Evolutionary conservation across 495 filamentous ascomycete genomes (phyloP).

Genomic region (Podospora sp.): DNA sequence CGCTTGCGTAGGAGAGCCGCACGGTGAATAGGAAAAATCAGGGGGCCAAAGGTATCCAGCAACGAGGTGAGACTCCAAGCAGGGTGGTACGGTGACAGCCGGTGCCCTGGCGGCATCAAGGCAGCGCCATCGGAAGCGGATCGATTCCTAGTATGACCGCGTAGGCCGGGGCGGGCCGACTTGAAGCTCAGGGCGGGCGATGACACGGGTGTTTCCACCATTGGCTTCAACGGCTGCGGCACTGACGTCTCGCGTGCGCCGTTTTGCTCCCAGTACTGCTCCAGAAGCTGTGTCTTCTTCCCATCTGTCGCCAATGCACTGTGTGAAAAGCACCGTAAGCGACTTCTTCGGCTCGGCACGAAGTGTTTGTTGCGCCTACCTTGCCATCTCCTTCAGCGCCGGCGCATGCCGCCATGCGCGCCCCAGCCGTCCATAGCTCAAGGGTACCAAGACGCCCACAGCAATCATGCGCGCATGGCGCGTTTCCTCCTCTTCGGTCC

Average conservation of each 20-base stretch:
- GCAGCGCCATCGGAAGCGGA: slow-evolving; percentile 63
- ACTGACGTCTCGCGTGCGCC: slow-evolving; percentile 53
- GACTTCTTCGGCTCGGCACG: not conserved
- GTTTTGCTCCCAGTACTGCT: slow-evolving; percentile 78
- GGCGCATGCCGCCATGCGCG: slow-evolving; percentile 87
- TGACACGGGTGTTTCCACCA: slow-evolving; percentile 58
- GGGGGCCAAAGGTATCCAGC: slow-evolving; percentile 80
- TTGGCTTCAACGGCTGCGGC: slow-evolving; percentile 49
- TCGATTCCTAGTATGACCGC: slow-evolving; percentile 54
- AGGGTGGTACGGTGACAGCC: slow-evolving; percentile 78
- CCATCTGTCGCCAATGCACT: slow-evolving; percentile 58
- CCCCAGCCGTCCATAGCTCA: slow-evolving; percentile 84
- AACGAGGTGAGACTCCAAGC: slow-evolving; percentile 77
- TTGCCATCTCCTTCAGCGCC: slow-evolving; percentile 71
- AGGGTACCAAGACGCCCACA: slow-evolving; percentile 82
- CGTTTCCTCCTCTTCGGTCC: slow-evolving; percentile 71
- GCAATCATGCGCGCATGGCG: slow-evolving; percentile 92
- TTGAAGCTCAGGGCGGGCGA: slow-evolving; percentile 49
- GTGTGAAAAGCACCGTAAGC: slow-evolving; percentile 6
- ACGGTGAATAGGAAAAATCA: slow-evolving; percentile 87
- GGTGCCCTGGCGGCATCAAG: slow-evolving; percentile 67
- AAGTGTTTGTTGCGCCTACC: slow-evolving; percentile 45
- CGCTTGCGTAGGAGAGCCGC: slow-evolving; percentile 87
- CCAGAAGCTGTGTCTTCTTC: slow-evolving; percentile 61
- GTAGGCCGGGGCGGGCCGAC: slow-evolving; percentile 29